Conservation (phyloP, 2,329 filamentous ascomycete genomes). For the Hyphodiscus sp. region DNA sequence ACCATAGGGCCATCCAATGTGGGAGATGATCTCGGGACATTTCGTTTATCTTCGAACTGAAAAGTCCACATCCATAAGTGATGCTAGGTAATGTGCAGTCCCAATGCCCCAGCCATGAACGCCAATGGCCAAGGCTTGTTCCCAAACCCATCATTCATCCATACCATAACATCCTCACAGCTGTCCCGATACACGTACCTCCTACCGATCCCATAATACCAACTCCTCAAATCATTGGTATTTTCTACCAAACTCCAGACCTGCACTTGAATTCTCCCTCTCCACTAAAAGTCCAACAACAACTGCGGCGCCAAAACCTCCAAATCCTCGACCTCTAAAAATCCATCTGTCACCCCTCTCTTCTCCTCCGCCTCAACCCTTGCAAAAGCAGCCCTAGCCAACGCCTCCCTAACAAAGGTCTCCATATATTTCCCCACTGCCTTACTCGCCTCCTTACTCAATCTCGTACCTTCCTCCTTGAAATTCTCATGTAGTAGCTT, state of each 20-base stretch:
- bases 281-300: slow-evolving; percentile 69
- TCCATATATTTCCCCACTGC: slow-evolving; percentile 82
- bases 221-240: neutral
- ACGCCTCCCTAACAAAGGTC: slow-evolving; percentile 82
- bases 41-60: neutral
- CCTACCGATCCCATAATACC: too few relatives aligned
- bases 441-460: slow-evolving; percentile 70
- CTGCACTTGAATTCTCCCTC: neutral
- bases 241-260: neutral
- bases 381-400: slow-evolving; percentile 71
- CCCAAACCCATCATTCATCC: too few relatives aligned
- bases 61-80: neutral
- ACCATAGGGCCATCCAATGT: neutral
- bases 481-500: slow-evolving; percentile 77
- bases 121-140: too few relatives aligned
- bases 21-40: neutral
- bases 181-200: too few relatives aligned
- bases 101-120: neutral
- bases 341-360: slow-evolving; percentile 37
- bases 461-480: slow-evolving; percentile 57
- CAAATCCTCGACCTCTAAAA: slow-evolving; percentile 81
- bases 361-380: slow-evolving; percentile 41
- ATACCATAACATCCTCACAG: too few relatives aligned
- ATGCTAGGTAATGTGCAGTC: neutral
- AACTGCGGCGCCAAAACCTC: slow-evolving; percentile 83